phyloP scores from a whole-genome alignment of 108 stramenopile species.

The Parietichytrium sp. region DNA sequence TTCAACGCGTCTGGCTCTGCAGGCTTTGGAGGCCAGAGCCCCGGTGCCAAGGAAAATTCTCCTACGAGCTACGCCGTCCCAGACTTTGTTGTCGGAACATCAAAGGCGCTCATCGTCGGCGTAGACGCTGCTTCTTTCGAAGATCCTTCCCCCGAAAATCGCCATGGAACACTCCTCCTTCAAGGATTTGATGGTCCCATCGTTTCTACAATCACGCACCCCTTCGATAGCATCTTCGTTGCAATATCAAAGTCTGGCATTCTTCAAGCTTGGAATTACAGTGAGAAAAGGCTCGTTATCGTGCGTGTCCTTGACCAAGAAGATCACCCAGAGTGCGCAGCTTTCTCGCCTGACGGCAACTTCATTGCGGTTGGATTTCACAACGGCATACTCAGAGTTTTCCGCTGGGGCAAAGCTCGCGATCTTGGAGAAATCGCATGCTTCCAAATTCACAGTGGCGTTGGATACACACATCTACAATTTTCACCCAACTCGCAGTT shows the following conservation, averaged over 20 bases:
- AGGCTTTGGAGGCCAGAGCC: not conserved
- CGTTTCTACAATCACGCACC: conserved; percentile 51
- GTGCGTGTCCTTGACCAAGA: conserved; percentile 37
- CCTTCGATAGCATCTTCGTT: conserved; percentile 45
- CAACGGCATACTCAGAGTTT: not conserved
- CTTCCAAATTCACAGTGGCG: conserved; percentile 34
- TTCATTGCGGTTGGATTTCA: conserved; percentile 24
- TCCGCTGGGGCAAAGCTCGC: conserved; percentile 37
- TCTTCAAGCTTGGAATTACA: conserved; percentile 61
- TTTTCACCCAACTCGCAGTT: conserved; percentile 43
- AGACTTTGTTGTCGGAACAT: conserved; percentile 63
- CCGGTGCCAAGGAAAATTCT: not conserved
- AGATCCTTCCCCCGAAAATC: conserved; percentile 54
- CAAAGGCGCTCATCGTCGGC: conserved; percentile 53
- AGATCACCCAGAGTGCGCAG: conserved; percentile 42
- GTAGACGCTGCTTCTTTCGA: conserved; percentile 55
- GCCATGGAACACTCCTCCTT: conserved; percentile 52
- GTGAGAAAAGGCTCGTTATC: conserved; percentile 27
- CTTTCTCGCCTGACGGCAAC: conserved; percentile 50
- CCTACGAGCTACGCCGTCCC: conserved; percentile 43
- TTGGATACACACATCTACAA: not conserved
- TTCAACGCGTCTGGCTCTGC: not conserved
- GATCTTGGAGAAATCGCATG: conserved; percentile 46
- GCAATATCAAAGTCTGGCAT: conserved; percentile 44
- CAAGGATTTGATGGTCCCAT: conserved; percentile 50